Evolutionary conservation across 2,329 filamentous ascomycete species (phyloP), one percentile per base, ranked within the genome.

Genomic region (Claviceps pazoutovae): DNA sequence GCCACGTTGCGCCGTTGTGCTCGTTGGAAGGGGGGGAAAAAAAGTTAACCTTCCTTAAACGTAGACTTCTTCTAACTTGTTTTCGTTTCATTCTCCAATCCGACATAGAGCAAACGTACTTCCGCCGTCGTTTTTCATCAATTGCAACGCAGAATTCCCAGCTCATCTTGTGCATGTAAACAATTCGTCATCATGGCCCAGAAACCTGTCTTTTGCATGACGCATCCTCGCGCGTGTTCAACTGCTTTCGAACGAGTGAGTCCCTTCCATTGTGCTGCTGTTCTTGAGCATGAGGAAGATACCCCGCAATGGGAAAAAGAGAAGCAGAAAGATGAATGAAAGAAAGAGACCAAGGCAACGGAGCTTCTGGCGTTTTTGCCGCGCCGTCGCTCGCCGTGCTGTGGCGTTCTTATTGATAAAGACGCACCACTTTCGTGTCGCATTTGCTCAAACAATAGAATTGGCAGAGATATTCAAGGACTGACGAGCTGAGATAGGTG

Each of bases 241-340:
- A 97, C 93, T 48, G 93, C 93, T 34, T 98, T 97, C 72, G 93
- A 98, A 74, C 78, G 91, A 69, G 91, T 94, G 75, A 64, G 76
- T 71, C 38, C 3, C 9, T 36, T 23, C 37, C 5, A 14, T 13
- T 34, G 8, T 39, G 38, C 38, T 16, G 14, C n/a, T 16, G 8
- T 39, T 16, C n/a, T 7, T 16, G 38, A 39, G 38, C 13, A 17
- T 39, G 16, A 21, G 26, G 2, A 30, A 30, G 26, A 30, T 8
- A 9, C 26, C 26, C 26, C 26, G 3, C 2, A 30, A 30, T 30
- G 8, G 26, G 8, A 21, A 6, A 13, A 14, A 6, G 3, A 19
- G 4, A 14, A 21, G 2, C 9, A 21, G 21, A 19, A 43, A 43
- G 17, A 43, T 13, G 17, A 19, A 30, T 1, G 4, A 5, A 21